phyloP scores from a whole-genome alignment of 495 filamentous ascomycete species.

The Xylaria bambusicola region DNA sequence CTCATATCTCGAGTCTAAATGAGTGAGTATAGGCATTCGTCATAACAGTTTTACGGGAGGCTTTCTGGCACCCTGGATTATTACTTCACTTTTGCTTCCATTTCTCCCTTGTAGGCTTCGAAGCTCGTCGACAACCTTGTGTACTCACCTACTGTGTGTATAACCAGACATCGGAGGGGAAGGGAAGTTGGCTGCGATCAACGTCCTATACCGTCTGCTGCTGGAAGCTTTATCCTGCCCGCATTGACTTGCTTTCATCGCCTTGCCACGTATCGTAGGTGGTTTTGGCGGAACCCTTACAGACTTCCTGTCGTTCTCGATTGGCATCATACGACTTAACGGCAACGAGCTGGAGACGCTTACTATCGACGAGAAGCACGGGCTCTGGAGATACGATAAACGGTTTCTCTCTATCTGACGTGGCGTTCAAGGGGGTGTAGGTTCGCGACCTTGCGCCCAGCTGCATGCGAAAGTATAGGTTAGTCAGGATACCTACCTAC shows the following conservation, averaged over 20 bases:
- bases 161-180: slow-evolving; percentile 1
- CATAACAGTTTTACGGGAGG: slow-evolving; percentile 7
- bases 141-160: background rate
- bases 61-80: background rate
- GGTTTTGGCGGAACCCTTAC: slow-evolving; percentile 8
- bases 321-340: background rate
- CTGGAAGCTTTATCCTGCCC: background rate
- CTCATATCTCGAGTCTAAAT: background rate
- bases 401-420: background rate
- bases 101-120: slow-evolving; percentile 3
- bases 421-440: background rate
- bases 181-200: slow-evolving; percentile 10
- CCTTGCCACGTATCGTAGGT: background rate
- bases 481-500: background rate
- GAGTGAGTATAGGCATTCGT: slow-evolving; percentile 1
- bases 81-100: background rate
- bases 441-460: background rate
- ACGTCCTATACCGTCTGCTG: background rate
- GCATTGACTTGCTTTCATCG: background rate
- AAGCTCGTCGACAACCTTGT: slow-evolving; percentile 1
- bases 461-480: slow-evolving; percentile 4
- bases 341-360: background rate
- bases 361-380: background rate
- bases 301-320: background rate
- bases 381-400: background rate